Base-by-base conservation (phyloP, 805 yeast genomes). In the Metschnikowia shivogae region DNA sequence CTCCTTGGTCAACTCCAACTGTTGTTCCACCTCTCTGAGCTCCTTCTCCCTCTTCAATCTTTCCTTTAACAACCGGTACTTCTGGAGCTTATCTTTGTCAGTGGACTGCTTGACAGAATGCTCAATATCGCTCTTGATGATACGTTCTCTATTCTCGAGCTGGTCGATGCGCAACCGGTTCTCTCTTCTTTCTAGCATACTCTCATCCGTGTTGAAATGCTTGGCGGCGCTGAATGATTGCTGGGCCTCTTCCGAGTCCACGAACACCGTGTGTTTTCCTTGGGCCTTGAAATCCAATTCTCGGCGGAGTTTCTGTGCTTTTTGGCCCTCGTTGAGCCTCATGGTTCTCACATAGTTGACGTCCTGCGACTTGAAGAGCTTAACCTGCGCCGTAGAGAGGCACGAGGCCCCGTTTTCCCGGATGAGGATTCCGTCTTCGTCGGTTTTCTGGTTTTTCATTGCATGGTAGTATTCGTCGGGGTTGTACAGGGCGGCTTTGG, bases 391-490 rank as follows among this genome's bases (percentile, higher is more conserved):
- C 39, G 76, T 76, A 7, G 81, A 67, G 44, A 89, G 65, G 28
- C 71, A 70, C 53, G 79, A 85, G 22, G 72, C 76, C 14, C 79
- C 85, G 49, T 95, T 73, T 19, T 86, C 87, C 1, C 81, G 69
- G 9, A 85, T 62, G 39, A 85, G 58, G 7, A 86, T 73, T 1
- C 97, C 97, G 9, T 76, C 70, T 2, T 73, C 67, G 52, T 89
- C 95, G 4, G 93, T 81, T 56, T 74, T 76, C 48, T 74, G 72
- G 11, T 76, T 72, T 28, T 83, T 78, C 99, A 93, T 93, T 17
- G 89, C 93, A 78, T 89, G 96, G 65, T 92, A 89, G 69, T 86
- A 93, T 65, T 93, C 99, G 74, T 93, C 99, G 12, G 95, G 95
- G 62, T 93, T 93, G 55, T 89, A 77, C 36, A 75, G 74, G 31